Percentiles rank a stretch among this genome's conserved stretches.
These are phyloP conservation scores for Magnaporthiopsis rhizophila DNA, from an alignment of 2,329 filamentous ascomycete genomes.

Conservation along the genomic window DNA sequence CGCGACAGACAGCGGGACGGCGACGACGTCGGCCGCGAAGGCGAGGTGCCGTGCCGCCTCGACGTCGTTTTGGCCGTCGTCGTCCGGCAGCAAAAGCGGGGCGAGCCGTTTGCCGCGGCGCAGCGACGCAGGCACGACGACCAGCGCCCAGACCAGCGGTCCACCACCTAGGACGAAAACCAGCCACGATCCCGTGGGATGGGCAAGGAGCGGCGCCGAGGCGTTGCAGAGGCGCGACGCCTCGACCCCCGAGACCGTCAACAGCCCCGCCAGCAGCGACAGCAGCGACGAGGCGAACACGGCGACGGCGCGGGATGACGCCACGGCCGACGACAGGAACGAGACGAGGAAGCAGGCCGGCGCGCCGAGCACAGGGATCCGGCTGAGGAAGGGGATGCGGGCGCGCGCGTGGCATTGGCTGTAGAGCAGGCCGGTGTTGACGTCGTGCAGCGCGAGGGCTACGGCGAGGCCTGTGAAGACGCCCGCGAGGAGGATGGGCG, in stretches of 20 bases:
- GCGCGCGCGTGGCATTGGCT: slow-evolving; percentile 44
- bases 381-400: slow-evolving; percentile 34
- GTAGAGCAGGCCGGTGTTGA: slow-evolving; percentile 43
- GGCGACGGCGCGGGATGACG: slow-evolving; percentile 30
- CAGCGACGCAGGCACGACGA: slow-evolving; percentile 42
- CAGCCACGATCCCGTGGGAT: slow-evolving; percentile 33
- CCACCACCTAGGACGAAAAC: slow-evolving; percentile 41
- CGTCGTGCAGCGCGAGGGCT: slow-evolving; percentile 32
- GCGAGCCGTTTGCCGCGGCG: slow-evolving; percentile 31
- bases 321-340: slow-evolving; percentile 38
- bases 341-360: slow-evolving; percentile 41
- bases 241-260: slow-evolving; percentile 43
- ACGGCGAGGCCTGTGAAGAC: slow-evolving; percentile 34
- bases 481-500: slow-evolving; percentile 39
- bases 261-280: slow-evolving; percentile 35
- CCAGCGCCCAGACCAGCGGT: slow-evolving; percentile 42
- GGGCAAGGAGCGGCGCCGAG: slow-evolving; percentile 21
- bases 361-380: slow-evolving; percentile 35
- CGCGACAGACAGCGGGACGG: slow-evolving; percentile 41
- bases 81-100: slow-evolving; percentile 8
- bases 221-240: slow-evolving; percentile 33
- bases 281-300: slow-evolving; percentile 35
- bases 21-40: slow-evolving; percentile 44
- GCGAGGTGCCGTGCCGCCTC: slow-evolving; percentile 28
- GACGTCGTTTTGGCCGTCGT: not conserved